These are phyloP conservation scores for Cyclaneusma minus DNA, from an alignment of 2,329 filamentous ascomycete species.

Conservation along the genomic window DNA sequence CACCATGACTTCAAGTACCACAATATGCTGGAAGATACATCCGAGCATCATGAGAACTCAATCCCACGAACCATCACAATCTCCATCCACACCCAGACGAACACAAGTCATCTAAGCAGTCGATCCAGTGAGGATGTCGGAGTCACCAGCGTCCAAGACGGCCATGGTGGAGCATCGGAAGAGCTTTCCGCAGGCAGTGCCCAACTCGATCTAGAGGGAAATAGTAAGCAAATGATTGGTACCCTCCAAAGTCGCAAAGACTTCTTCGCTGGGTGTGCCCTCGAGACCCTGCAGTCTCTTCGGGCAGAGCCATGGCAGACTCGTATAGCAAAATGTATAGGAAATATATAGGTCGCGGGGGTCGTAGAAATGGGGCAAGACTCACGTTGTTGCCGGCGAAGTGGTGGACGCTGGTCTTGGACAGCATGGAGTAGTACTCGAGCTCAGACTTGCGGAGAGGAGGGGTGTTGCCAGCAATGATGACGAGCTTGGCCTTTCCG, in stretches of 20 bases:
- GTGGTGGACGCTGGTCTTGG: conserved; percentile 93
- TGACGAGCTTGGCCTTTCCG: conserved; percentile 97
- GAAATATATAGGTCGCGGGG: conserved; percentile 13
- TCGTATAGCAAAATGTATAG: conserved; percentile 3
- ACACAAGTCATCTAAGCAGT: conserved; percentile 37
- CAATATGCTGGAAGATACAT: too few relatives aligned
- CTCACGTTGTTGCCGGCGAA: conserved; percentile 98
- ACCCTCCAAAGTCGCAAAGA: conserved; percentile 83
- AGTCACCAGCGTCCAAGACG: conserved; percentile 94
- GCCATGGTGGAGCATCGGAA: conserved; percentile 97
- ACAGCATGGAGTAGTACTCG: conserved; percentile 87
- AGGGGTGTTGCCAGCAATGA: conserved; percentile 90
- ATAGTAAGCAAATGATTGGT: conserved; percentile 36
- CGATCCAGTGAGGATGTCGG: conserved; percentile 82
- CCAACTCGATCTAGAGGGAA: conserved; percentile 74
- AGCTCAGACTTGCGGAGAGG: conserved; percentile 96
- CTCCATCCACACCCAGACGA: neutral
- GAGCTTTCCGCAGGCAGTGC: conserved; percentile 96
- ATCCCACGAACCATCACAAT: too few relatives aligned
- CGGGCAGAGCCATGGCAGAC: conserved; percentile 11
- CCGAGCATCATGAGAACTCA: neutral
- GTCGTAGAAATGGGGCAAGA: conserved; percentile 18
- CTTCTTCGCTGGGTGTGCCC: conserved; percentile 80
- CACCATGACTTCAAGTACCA: too few relatives aligned
- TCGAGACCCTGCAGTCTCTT: conserved; percentile 17